phyloP scores from a whole-genome alignment of 768 basidiomycete genomes.

The Lactifluus piperatus region DNA sequence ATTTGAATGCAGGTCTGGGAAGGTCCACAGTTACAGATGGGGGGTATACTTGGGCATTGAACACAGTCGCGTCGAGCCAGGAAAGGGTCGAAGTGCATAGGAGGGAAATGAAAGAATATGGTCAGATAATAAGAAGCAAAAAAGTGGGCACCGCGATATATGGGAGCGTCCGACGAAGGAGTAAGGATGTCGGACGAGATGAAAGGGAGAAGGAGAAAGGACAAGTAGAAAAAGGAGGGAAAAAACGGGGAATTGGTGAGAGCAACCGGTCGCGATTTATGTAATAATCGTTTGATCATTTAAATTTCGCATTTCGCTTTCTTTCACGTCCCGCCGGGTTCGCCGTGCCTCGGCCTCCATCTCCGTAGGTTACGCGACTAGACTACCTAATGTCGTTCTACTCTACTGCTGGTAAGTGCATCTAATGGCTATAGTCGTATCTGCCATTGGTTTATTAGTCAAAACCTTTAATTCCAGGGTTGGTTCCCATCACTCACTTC shows the following conservation, averaged over 20 bases:
- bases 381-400: too few relatives aligned
- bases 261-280: too few relatives aligned
- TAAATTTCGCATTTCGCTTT: too few relatives aligned
- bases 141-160: neutral
- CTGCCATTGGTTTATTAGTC: neutral
- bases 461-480: neutral
- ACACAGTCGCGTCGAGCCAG: slow-evolving; percentile 32
- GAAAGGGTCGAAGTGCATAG: slow-evolving; percentile 21
- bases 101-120: slow-evolving; percentile 12
- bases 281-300: too few relatives aligned
- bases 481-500: slow-evolving; percentile 42
- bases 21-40: slow-evolving; percentile 46
- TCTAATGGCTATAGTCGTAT: slow-evolving; percentile 17
- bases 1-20: slow-evolving; percentile 53
- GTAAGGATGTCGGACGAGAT: neutral
- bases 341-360: too few relatives aligned
- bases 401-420: neutral
- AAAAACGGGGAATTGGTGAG: too few relatives aligned
- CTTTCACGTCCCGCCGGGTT: too few relatives aligned
- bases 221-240: neutral
- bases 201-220: too few relatives aligned
- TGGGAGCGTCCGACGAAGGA: neutral
- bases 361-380: too few relatives aligned
- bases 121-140: slow-evolving; percentile 1
- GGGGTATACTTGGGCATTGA: slow-evolving; percentile 33